Conservation (phyloP, 78 protist species). For the Abeoforma whisleri region DNA sequence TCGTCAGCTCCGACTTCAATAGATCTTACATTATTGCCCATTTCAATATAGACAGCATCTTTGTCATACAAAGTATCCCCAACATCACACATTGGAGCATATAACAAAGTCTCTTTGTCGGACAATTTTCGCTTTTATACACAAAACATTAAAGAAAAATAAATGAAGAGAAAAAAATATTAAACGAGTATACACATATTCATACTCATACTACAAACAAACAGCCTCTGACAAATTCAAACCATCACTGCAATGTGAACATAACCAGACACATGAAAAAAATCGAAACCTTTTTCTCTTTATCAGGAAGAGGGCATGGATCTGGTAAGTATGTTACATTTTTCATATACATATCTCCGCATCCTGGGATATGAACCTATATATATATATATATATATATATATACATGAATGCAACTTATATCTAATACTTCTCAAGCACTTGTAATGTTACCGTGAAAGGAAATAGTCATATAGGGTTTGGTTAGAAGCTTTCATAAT, state of each 20-base stretch:
- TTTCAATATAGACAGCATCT: constrained; percentile 89
- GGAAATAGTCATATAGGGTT: no score
- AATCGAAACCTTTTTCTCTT: neutral
- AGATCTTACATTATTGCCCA: constrained; percentile 34
- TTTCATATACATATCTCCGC: constrained; percentile 82
- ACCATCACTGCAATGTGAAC: no score
- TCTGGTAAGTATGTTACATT: constrained; percentile 65
- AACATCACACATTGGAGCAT: constrained; percentile 76
- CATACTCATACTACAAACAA: neutral
- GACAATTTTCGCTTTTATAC: constrained; percentile 54
- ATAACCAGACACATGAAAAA: constrained; percentile 7
- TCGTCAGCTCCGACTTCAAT: no score
- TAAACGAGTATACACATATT: neutral
- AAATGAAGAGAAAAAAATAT: neutral
- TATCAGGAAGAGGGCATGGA: constrained; percentile 86
- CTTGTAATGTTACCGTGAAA: no score
- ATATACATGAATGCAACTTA: no score
- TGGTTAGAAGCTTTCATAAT: no score
- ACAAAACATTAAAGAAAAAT: neutral
- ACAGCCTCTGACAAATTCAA: no score
- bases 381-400: no score
- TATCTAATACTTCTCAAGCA: no score
- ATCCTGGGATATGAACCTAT: constrained; percentile 88
- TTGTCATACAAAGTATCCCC: constrained; percentile 89
- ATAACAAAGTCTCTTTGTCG: constrained; percentile 57